Evolutionary conservation across 1,139 yeast species (phyloP).

Genomic region (Yamadazyma oceani): DNA sequence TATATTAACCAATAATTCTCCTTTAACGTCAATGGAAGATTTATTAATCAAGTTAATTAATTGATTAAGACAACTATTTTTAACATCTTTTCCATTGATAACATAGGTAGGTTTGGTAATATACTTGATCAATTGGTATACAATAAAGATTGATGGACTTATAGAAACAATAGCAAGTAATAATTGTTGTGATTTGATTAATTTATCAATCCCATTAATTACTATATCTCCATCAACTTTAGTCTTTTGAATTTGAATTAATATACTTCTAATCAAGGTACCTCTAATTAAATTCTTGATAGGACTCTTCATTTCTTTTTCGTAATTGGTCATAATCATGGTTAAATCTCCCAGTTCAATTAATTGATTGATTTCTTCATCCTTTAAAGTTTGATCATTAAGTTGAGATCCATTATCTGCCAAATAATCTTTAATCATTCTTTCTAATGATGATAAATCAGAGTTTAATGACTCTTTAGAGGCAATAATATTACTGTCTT

Average conservation of each 20-base stretch:
- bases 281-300: slow-evolving; percentile 65
- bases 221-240: slow-evolving; percentile 95
- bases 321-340: slow-evolving; percentile 76
- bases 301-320: slow-evolving; percentile 71
- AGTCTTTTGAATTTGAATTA: slow-evolving; percentile 90
- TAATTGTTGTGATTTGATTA: slow-evolving; percentile 85
- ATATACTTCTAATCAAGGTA: slow-evolving; percentile 66
- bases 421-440: slow-evolving; percentile 83
- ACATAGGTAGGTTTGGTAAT: slow-evolving; percentile 27
- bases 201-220: slow-evolving; percentile 83
- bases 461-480: slow-evolving; percentile 76
- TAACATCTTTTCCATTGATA: slow-evolving; percentile 40
- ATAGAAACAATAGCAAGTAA: slow-evolving; percentile 91
- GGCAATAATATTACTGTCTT: slow-evolving; percentile 73
- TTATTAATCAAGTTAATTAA: slow-evolving; percentile 53
- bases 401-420: slow-evolving; percentile 39
- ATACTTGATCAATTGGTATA: slow-evolving; percentile 39
- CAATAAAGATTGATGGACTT: slow-evolving; percentile 71
- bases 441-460: slow-evolving; percentile 75
- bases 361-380: slow-evolving; percentile 42
- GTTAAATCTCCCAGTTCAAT: slow-evolving; percentile 64
- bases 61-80: slow-evolving; percentile 47
- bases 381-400: slow-evolving; percentile 24
- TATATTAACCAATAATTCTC: slow-evolving; percentile 58
- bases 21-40: slow-evolving; percentile 29